These are phyloP conservation scores for Hypoxylon sp. DNA, from an alignment of 2,329 filamentous ascomycete genomes.

Conservation along the genomic window DNA sequence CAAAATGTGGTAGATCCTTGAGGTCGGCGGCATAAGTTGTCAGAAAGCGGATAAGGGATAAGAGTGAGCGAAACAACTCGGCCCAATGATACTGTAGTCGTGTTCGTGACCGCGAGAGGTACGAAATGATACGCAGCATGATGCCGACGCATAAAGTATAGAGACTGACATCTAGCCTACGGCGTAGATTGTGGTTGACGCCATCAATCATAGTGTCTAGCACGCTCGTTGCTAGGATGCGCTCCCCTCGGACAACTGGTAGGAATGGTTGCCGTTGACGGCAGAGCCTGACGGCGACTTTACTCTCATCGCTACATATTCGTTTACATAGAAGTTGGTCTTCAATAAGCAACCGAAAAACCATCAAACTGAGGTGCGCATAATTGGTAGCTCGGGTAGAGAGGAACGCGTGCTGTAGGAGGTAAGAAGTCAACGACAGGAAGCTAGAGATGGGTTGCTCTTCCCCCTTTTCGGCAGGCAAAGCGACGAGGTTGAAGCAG, in stretches of 20 bases:
- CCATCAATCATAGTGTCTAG: constrained; percentile 91
- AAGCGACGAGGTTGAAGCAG: constrained; percentile 83
- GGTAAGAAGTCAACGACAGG: constrained; percentile 90
- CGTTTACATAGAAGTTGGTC: constrained; percentile 86
- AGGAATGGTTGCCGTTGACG: constrained; percentile 90
- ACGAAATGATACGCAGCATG: constrained; percentile 84
- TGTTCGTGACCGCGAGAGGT: constrained; percentile 84
- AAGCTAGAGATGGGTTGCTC: constrained; percentile 85
- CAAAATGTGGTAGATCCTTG: constrained; percentile 76
- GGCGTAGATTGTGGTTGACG: constrained; percentile 92
- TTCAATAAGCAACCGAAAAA: constrained; percentile 88
- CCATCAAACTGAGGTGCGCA: constrained; percentile 86
- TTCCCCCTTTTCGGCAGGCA: constrained; percentile 72
- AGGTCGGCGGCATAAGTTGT: constrained; percentile 88
- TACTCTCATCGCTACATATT: constrained; percentile 84
- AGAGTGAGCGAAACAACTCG: constrained; percentile 90
- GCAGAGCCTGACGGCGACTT: constrained; percentile 83
- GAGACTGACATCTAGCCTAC: constrained; percentile 85
- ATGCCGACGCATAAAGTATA: constrained; percentile 88
- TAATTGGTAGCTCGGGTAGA: constrained; percentile 85
- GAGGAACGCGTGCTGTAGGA: constrained; percentile 92
- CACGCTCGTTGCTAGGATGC: constrained; percentile 80
- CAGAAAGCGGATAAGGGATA: constrained; percentile 90
- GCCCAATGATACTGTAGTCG: constrained; percentile 94
- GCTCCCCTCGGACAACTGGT: constrained; percentile 79